Percentiles rank a stretch among this genome's conserved stretches.
These are phyloP conservation scores for Ehretia macrophylla DNA, from an alignment of 257 asterid species.

Conservation along the genomic window DNA sequence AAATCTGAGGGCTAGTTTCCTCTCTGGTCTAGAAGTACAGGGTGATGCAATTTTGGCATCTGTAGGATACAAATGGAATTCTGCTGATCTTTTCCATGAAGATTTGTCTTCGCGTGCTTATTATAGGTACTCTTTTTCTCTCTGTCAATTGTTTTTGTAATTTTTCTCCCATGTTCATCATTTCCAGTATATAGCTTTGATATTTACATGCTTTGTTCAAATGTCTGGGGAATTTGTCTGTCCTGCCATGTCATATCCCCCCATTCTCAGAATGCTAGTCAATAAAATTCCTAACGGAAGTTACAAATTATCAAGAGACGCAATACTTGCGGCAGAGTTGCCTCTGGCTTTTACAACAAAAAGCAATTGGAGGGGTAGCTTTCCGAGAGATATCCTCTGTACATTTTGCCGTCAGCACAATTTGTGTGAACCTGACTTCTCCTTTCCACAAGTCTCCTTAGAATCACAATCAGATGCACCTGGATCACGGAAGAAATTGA, in stretches of 20 bases:
- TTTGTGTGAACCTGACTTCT: slow-evolving; percentile 73
- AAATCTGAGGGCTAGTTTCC: slow-evolving; percentile 73
- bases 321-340: slow-evolving; percentile 71
- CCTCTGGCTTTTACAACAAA: slow-evolving; percentile 62
- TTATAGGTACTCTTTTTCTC: slow-evolving; percentile 50
- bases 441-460: slow-evolving; percentile 24
- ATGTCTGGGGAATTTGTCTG: slow-evolving; percentile 5
- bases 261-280: slow-evolving; percentile 51
- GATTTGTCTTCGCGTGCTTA: slow-evolving; percentile 53
- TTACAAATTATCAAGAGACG: slow-evolving; percentile 76
- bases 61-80: slow-evolving; percentile 79
- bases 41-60: slow-evolving; percentile 94
- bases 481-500: slow-evolving; percentile 55
- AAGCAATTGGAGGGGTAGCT: slow-evolving; percentile 79
- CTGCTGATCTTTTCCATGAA: slow-evolving; percentile 57
- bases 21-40: slow-evolving; percentile 59
- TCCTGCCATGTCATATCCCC: slow-evolving; percentile 4
- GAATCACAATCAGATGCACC: slow-evolving; percentile 36
- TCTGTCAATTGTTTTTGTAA: slow-evolving; percentile 6
- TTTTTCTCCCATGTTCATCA: neutral
- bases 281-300: slow-evolving; percentile 74
- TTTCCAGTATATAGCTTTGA: slow-evolving; percentile 3
- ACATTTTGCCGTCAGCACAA: slow-evolving; percentile 78
- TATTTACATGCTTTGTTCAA: slow-evolving; percentile 5
- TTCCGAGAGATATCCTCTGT: slow-evolving; percentile 71